A percentile compares a stretch with the other conserved stretches of the same genome.
phyloP scores from a whole-genome alignment of 306 rosid species.

The Quercus rubra region DNA sequence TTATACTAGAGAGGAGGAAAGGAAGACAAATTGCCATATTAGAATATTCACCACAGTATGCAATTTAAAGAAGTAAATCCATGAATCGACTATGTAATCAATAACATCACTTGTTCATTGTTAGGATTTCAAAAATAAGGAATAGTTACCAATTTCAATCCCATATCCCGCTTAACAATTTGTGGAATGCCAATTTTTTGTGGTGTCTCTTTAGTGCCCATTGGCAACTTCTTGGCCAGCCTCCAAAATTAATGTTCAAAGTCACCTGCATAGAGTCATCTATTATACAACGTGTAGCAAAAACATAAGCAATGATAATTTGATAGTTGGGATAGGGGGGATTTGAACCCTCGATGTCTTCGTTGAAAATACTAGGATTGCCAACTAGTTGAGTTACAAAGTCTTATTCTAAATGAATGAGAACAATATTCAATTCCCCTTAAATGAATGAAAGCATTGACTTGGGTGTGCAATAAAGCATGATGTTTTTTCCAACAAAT shows the following conservation, averaged over 20 bases:
- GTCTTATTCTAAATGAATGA: no score
- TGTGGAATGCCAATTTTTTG: constrained; percentile 44
- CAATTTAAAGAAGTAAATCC: not conserved
- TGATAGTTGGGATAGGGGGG: no score
- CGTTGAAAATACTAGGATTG: no score
- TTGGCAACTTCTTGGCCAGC: constrained; percentile 31
- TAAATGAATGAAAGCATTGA: no score
- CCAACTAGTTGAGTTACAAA: no score
- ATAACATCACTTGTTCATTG: not conserved
- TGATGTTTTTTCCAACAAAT: no score
- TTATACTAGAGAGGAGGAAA: not conserved
- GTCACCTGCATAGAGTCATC: no score
- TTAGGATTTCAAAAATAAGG: not conserved
- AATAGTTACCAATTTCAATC: constrained; percentile 70
- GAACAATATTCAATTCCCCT: no score
- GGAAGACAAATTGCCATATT: not conserved
- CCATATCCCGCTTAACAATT: constrained; percentile 61
- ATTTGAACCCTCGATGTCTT: no score
- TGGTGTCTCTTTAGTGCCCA: constrained; percentile 36
- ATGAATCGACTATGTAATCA: not conserved
- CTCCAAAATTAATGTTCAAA: not conserved
- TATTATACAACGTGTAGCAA: no score
- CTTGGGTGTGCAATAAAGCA: no score
- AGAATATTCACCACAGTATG: not conserved
- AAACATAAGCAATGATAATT: no score